Conservation (phyloP, 805 yeast species). For the Metschnikowia henanensis region DNA sequence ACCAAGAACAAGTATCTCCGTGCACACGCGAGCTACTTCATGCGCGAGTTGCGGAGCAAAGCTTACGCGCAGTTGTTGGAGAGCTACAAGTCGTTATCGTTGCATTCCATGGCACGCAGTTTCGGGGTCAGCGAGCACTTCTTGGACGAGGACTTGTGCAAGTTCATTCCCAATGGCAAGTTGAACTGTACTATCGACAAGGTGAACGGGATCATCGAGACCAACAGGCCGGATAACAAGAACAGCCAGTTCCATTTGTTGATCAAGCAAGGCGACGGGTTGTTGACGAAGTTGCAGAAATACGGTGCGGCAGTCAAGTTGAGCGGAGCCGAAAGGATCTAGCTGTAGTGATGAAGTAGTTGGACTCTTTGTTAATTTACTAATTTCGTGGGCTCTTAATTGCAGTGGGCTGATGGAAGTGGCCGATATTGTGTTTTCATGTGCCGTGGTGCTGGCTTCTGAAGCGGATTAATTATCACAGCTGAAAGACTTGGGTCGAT, state of each 20-base stretch:
- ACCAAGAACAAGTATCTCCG: constrained; percentile 61
- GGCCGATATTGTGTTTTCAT: too few species aligned
- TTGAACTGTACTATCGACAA: constrained; percentile 94
- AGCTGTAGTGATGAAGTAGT: not conserved
- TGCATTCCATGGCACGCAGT: constrained; percentile 91
- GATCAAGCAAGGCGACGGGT: constrained; percentile 88
- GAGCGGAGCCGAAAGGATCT: constrained; percentile 79
- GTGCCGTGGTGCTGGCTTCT: too few species aligned
- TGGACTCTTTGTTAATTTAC: too few species aligned
- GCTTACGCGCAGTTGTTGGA: constrained; percentile 94
- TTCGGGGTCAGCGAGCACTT: constrained; percentile 90
- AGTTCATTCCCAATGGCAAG: constrained; percentile 89
- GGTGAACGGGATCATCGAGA: constrained; percentile 92
- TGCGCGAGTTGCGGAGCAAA: constrained; percentile 92
- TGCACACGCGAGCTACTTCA: constrained; percentile 78
- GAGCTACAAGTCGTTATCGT: constrained; percentile 86
- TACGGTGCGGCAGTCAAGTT: constrained; percentile 97
- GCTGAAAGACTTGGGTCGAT: too few species aligned
- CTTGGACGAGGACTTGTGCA: constrained; percentile 82
- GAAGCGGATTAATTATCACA: too few species aligned
- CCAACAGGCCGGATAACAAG: constrained; percentile 95
- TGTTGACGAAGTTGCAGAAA: constrained; percentile 92
- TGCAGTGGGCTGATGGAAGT: too few species aligned
- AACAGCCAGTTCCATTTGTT: constrained; percentile 88
- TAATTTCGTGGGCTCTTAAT: too few species aligned